Percentiles rank a stretch among this genome's conserved stretches.
These are phyloP conservation scores for Aspergillus homomorphus DNA, from an alignment of 495 filamentous ascomycete species.

Conservation along the genomic window DNA sequence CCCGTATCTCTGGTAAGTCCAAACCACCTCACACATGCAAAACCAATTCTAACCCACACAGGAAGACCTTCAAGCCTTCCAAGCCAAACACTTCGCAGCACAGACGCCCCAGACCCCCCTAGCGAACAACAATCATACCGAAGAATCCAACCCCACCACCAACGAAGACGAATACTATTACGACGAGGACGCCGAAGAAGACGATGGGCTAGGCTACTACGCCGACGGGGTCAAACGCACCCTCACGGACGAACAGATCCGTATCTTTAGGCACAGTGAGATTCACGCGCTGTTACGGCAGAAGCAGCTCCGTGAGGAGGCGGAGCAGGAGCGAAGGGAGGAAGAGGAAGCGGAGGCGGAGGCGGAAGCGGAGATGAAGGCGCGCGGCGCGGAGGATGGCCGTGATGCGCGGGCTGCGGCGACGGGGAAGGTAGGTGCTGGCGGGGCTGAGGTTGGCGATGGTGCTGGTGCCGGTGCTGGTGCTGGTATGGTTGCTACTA, in stretches of 20 bases:
- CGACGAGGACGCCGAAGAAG: slow-evolving; percentile 43
- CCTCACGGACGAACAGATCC: slow-evolving; percentile 87
- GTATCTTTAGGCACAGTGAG: slow-evolving; percentile 87
- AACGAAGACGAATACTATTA: slow-evolving; percentile 25
- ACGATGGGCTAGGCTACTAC: slow-evolving; percentile 84
- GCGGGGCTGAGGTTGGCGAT: not conserved
- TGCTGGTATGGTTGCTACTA: not conserved
- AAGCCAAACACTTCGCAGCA: slow-evolving; percentile 59
- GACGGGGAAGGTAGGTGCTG: not conserved
- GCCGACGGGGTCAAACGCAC: slow-evolving; percentile 85
- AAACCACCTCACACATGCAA: not conserved
- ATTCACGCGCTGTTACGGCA: slow-evolving; percentile 67
- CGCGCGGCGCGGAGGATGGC: not conserved
- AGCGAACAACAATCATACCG: slow-evolving; percentile 16
- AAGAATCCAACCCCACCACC: slow-evolving; percentile 9
- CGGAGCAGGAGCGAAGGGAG: slow-evolving; percentile 11
- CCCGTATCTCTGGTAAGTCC: slow-evolving; percentile 52
- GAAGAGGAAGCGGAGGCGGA: not conserved
- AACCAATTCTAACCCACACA: slow-evolving; percentile 32
- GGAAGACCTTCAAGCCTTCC: slow-evolving; percentile 73
- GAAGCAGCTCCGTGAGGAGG: slow-evolving; percentile 38
- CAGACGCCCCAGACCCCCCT: slow-evolving; percentile 6
- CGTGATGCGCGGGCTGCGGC: not conserved
- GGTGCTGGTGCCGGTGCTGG: not conserved
- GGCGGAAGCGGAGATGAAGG: not conserved